A percentile compares a stretch with the other conserved stretches of the same genome.
Evolutionary conservation across 1,284 basidiomycete genomes (phyloP).

Genomic region (Austropuccinia psidii): DNA sequence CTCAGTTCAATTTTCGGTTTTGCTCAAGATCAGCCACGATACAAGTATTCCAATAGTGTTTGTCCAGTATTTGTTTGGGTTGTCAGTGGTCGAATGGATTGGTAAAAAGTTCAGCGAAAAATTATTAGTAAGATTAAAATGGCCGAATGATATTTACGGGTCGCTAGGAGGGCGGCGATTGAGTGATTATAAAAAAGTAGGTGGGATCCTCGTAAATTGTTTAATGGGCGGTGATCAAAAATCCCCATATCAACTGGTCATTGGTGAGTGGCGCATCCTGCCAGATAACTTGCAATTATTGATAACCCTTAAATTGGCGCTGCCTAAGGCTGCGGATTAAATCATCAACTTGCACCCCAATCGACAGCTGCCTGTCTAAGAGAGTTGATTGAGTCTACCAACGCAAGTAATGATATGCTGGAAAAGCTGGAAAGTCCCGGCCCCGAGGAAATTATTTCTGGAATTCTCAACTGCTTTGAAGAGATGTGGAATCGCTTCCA

Average conservation of each 20-base stretch:
- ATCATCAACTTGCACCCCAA: conserved; percentile 73
- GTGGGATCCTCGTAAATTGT: conserved; percentile 85
- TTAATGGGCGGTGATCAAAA: conserved; percentile 66
- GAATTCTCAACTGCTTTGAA: conserved; percentile 71
- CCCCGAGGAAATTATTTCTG: conserved; percentile 68
- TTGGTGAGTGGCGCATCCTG: conserved; percentile 8
- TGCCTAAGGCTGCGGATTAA: conserved; percentile 79
- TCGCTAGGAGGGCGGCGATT: conserved; percentile 51
- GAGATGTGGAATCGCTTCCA: conserved; percentile 68
- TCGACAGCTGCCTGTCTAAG: conserved; percentile 61
- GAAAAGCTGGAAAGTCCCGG: conserved; percentile 52
- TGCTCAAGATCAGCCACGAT: conserved; percentile 56
- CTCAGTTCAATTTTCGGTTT: conserved; percentile 70
- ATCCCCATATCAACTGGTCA: conserved; percentile 11
- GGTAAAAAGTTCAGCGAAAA: conserved; percentile 49
- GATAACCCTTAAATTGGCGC: too few relatives aligned
- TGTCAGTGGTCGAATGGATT: conserved; percentile 82
- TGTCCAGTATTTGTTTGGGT: conserved; percentile 84
- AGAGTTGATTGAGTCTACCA: conserved; percentile 7
- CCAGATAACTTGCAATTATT: conserved; percentile 48
- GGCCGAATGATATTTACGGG: conserved; percentile 95
- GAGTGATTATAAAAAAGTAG: conserved; percentile 58
- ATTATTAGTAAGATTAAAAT: conserved; percentile 70
- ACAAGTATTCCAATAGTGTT: conserved; percentile 72
- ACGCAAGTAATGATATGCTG: conserved; percentile 53